Conservation (phyloP, 441 rosid species). For the Corymbia citriodora region DNA sequence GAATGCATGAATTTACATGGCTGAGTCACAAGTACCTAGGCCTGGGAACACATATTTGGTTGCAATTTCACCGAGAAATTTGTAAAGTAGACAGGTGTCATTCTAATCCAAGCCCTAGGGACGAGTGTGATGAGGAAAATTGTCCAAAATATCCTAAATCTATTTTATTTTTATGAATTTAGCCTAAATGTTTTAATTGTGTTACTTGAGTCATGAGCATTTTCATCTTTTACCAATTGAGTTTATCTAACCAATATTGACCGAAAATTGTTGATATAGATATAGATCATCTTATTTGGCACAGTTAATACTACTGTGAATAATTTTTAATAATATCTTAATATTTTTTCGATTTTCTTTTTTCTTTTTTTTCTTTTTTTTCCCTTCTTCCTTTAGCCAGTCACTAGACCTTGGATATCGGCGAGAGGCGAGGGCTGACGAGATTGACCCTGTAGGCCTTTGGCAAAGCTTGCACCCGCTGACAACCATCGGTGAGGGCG, state of each 20-base stretch:
- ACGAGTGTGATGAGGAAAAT: neutral
- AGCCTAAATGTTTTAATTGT: too few relatives aligned
- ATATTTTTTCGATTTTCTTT: too few relatives aligned
- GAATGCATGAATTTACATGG: neutral
- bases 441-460: neutral
- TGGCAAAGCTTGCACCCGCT: too few relatives aligned
- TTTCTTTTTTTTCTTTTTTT: neutral
- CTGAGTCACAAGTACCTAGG: neutral
- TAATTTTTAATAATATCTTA: too few relatives aligned
- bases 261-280: too few relatives aligned
- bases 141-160: too few relatives aligned
- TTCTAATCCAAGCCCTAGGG: neutral
- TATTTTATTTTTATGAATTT: too few relatives aligned
- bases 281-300: rapidly evolving
- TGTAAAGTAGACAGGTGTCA: neutral
- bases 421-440: neutral
- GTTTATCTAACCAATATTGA: rapidly evolving
- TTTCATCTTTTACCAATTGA: too few relatives aligned
- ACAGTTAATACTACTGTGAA: too few relatives aligned
- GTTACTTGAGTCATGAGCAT: too few relatives aligned
- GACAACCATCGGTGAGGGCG: neutral
- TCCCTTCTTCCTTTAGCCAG: neutral
- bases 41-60: neutral
- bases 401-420: neutral
- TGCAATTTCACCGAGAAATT: neutral